These are phyloP conservation scores for Hericium rajendrae DNA, from an alignment of 768 basidiomycete species.

Conservation along the genomic window DNA sequence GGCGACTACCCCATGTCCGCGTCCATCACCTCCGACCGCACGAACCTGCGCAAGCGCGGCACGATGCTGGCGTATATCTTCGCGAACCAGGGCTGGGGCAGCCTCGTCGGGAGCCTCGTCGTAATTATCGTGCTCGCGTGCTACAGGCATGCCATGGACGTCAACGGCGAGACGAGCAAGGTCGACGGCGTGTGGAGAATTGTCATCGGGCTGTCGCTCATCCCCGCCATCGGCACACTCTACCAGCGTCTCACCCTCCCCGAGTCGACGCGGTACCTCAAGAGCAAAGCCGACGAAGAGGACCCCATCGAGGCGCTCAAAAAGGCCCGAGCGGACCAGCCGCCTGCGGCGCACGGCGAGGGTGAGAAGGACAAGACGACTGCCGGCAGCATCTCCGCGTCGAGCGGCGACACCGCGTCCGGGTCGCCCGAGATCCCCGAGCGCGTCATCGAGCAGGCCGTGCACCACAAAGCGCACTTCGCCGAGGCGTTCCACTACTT, in stretches of 20 bases:
- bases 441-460: background rate
- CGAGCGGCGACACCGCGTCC: background rate
- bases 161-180: conserved; percentile 45
- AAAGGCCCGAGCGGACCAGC: background rate
- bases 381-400: too few species aligned
- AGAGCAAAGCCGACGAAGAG: conserved; percentile 22
- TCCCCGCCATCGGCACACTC: conserved; percentile 66
- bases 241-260: conserved; percentile 70
- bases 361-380: conserved; percentile 23
- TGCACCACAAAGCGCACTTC: background rate
- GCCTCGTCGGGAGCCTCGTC: conserved; percentile 49
- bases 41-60: conserved; percentile 56
- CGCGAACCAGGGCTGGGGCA: conserved; percentile 73
- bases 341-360: conserved; percentile 7
- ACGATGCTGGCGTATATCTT: conserved; percentile 73
- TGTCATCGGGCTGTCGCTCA: conserved; percentile 58
- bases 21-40: conserved; percentile 55
- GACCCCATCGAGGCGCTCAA: background rate
- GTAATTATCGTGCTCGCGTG: conserved; percentile 55
- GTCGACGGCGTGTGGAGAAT: conserved; percentile 77
- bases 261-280: conserved; percentile 50
- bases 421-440: background rate
- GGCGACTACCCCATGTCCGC: conserved; percentile 79
- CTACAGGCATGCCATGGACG: conserved; percentile 58
- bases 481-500: conserved; percentile 60